Evolutionary conservation across 2,329 filamentous ascomycete genomes (phyloP), one percentile per base, ranked within the genome.

Genomic region (Nemania sp.): DNA sequence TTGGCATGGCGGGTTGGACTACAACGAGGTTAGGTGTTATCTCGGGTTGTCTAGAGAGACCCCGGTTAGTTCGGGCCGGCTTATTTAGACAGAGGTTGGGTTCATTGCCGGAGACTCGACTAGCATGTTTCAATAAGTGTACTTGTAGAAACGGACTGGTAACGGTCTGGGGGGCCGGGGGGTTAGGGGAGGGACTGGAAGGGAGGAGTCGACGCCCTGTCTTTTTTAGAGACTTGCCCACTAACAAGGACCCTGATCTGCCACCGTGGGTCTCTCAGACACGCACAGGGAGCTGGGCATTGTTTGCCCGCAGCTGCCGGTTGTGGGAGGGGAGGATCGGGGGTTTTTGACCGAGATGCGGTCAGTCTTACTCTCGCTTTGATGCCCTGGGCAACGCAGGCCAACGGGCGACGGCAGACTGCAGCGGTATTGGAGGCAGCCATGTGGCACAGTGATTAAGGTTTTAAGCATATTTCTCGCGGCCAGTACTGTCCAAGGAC

Each of bases 401-500:
- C 60, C 66, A 54, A 45, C 51, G 53, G 29, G 62, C 27, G 58
- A 51, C 66, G 66, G 68, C 62, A 68, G 27, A n/a, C 15, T 47
- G 26, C 47, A 53, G 41, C 41, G 18, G 32, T 56, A 38, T 3
- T 20, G 41, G 29, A 56, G 5, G 53, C 32, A 15, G 32, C 32
- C 32, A 56, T 56, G 62, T 57, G 66, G 68, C 66, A 57, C 68
- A 58, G 57, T 18, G 52, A 64, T 68, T 70, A 68, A 70, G 62
- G 68, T 68, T 70, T 70, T 70, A 69, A 69, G 68, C 68, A 66
- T 70, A 66, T 68, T 63, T 56, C 56, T 52, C 38, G 47, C 55
- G 15, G 26, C 5, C 27, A 57, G 56, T 7, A 20, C n/a, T n/a
- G n/a, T n/a, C n/a, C n/a, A n/a, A n/a, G n/a, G n/a, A n/a, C n/a